phyloP scores from a whole-genome alignment of 129 eudicot species.

The Centaurea solstitialis region DNA sequence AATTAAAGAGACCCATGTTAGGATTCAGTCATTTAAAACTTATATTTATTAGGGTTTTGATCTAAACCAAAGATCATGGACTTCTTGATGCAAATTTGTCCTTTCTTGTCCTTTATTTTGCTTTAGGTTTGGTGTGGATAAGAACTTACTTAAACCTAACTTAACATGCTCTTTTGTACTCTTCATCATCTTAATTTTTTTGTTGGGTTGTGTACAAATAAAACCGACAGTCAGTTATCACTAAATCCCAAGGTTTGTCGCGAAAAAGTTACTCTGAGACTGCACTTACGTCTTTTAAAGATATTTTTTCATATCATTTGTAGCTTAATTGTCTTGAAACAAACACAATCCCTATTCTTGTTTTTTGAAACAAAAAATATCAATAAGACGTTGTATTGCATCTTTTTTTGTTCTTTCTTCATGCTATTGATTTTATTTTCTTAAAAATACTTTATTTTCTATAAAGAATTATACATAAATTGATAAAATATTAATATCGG shows the following conservation, averaged over 20 bases:
- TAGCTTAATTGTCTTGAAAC: background rate
- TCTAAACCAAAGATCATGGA: conserved; percentile 59
- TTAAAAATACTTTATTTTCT: background rate
- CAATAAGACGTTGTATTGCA: background rate
- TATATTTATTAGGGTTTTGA: conserved; percentile 39
- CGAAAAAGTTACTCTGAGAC: background rate
- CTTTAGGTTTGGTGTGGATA: conserved; percentile 47
- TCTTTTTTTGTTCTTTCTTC: background rate
- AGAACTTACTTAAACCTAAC: conserved; percentile 49
- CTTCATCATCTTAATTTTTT: conserved; percentile 25
- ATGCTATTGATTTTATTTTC: background rate
- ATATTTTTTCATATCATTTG: background rate
- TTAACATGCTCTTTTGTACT: conserved; percentile 44
- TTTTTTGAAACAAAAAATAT: background rate
- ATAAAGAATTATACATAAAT: background rate
- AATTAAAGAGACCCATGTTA: conserved; percentile 47
- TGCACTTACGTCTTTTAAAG: background rate
- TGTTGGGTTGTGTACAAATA: conserved; percentile 25
- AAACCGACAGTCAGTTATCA: background rate
- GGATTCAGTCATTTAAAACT: conserved; percentile 48
- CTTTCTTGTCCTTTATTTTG: conserved; percentile 42
- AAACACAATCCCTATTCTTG: background rate
- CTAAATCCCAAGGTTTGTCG: background rate
- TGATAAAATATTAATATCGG: background rate
- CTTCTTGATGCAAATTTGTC: conserved; percentile 38